Evolutionary conservation across 352 stramenopile species (phyloP).

Genomic region (Plasmopara halstedii): DNA sequence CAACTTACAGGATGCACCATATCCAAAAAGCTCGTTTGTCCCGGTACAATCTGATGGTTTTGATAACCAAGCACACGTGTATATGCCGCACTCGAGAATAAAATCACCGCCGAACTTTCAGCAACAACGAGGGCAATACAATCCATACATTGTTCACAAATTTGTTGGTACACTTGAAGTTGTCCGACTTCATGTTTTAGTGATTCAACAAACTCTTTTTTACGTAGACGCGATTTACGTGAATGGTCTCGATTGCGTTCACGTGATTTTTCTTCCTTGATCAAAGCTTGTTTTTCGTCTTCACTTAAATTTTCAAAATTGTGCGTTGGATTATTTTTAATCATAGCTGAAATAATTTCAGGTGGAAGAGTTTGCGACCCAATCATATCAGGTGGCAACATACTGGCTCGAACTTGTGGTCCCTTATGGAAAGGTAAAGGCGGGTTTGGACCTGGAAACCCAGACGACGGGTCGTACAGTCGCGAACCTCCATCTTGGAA

Average conservation of each 20-base stretch:
- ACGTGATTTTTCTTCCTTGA: constrained; percentile 80
- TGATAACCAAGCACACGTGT: constrained; percentile 71
- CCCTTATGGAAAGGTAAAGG: constrained; percentile 45
- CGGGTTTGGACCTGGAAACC: constrained; percentile 26
- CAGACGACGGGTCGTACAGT: constrained; percentile 61
- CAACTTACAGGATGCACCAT: constrained; percentile 69
- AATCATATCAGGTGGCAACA: constrained; percentile 31
- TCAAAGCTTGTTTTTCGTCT: constrained; percentile 64
- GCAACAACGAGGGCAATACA: constrained; percentile 66
- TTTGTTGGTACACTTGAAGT: constrained; percentile 79
- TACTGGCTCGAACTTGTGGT: constrained; percentile 15
- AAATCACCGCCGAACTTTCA: constrained; percentile 51
- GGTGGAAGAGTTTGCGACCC: constrained; percentile 73
- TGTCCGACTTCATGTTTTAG: constrained; percentile 86
- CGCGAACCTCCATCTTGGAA: constrained; percentile 58
- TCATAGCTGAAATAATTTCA: constrained; percentile 75
- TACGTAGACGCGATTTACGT: constrained; percentile 90
- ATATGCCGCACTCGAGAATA: constrained; percentile 63
- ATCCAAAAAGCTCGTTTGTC: constrained; percentile 76
- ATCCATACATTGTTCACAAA: constrained; percentile 77
- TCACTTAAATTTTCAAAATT: constrained; percentile 77
- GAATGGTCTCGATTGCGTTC: constrained; percentile 94
- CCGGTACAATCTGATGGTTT: constrained; percentile 61
- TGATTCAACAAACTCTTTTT: constrained; percentile 93
- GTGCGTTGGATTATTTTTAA: constrained; percentile 61